A percentile compares a stretch with the other conserved stretches of the same genome.
phyloP scores from a whole-genome alignment of 805 yeast species.

The Candida pseudofarinosa region DNA sequence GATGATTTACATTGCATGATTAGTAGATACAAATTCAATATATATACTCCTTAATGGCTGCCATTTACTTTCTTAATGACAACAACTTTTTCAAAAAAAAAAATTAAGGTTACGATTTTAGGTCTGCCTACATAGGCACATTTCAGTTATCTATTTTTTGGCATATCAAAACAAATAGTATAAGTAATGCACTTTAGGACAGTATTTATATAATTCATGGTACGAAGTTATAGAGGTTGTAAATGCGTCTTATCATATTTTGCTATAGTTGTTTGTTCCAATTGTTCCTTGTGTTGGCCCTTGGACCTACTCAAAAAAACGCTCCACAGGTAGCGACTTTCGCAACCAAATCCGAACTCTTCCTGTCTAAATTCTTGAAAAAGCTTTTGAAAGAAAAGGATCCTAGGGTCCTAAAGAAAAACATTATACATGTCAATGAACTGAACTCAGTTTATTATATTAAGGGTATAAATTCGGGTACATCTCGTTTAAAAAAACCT shows the following conservation, averaged over 20 bases:
- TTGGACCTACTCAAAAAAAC: not conserved
- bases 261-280: too few relatives aligned
- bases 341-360: not conserved
- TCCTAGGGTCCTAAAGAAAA: constrained; percentile 1
- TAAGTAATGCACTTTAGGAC: too few relatives aligned
- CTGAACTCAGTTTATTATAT: not conserved
- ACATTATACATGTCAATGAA: constrained; percentile 1
- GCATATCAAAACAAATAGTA: too few relatives aligned
- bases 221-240: too few relatives aligned
- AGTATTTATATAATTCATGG: too few relatives aligned
- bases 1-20: not conserved
- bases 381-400: not conserved
- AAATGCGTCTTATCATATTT: too few relatives aligned
- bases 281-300: not conserved
- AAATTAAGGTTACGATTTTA: too few relatives aligned
- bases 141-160: too few relatives aligned
- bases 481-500: not conserved
- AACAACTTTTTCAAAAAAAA: too few relatives aligned
- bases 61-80: not conserved
- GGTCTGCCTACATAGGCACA: too few relatives aligned
- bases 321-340: not conserved
- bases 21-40: not conserved
- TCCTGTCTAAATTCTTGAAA: constrained; percentile 3
- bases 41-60: not conserved
- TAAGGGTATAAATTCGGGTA: not conserved